Base-by-base conservation (phyloP, 225 moss, liverwort and hornwort species). In the Polytrichum commune region DNA sequence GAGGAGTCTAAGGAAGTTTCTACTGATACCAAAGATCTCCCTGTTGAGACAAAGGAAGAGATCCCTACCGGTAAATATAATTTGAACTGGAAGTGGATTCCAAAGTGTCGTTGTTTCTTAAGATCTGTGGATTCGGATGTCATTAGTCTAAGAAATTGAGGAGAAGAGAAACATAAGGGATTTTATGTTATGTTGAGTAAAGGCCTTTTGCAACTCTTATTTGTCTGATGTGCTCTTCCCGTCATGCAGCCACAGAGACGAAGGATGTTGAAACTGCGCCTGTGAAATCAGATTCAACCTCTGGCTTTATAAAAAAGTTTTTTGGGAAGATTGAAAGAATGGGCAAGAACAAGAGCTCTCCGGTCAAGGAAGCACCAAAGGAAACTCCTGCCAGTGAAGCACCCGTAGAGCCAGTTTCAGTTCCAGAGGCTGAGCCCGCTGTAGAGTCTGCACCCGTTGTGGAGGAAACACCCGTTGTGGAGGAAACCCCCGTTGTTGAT, bases 241-340 rank as follows among this genome's bases (percentile, higher is more conserved):
- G 9, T 2, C 28, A 33, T 4, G n/a, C 53, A 54, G 63, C 8
- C 6, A 1, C 5, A 66, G 75, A 5, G 6, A 33, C 63, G 1
- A 77, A 84, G 13, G 60, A 63, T 0, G 77, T 70, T 66, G 73
- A 78, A 8, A 1, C 25, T 0, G n/a, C 70, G 0, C 30, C 62
- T 16, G 24, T n/a, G 1, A 0, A 62, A 18, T 75, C 81, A 53
- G 3, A 71, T 6, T 73, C 78, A 1, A 60, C 66, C 0, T 58
- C 76, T 1, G 62, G 71, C 18, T 46, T 81, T 8, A 79, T 79
- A 53, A 78, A 81, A 56, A 81, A 85, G 24, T 13, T 78, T 0
- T 79, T 63, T 1, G 81, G 78, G 4, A 69, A 70, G 23, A 62
- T 85, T 3, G 78, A 81, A 8, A 81, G 81, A 62, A 81, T 29